phyloP scores from a whole-genome alignment of 805 yeast species.

The Candida sphagnicola region DNA sequence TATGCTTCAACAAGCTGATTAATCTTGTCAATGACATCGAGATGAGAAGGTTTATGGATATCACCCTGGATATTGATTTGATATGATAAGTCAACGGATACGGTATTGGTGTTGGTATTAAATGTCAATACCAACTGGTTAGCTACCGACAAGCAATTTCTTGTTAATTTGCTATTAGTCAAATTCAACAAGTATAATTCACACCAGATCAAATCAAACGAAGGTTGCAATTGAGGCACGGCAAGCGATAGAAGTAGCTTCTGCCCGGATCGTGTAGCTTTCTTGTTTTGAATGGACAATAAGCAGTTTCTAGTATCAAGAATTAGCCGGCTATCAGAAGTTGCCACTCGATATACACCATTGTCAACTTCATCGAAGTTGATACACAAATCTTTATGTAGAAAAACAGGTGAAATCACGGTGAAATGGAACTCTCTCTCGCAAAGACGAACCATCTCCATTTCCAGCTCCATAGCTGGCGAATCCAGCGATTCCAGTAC shows the following conservation, averaged over 20 bases:
- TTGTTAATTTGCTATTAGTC: background rate
- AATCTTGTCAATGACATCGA: conserved; percentile 14
- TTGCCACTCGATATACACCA: conserved; percentile 7
- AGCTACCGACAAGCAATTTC: conserved; percentile 5
- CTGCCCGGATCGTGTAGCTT: conserved; percentile 1
- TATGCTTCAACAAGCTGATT: conserved; percentile 5
- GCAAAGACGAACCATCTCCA: conserved; percentile 5
- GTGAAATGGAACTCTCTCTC: conserved; percentile 8
- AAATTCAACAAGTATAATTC: conserved; percentile 7
- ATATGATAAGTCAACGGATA: conserved; percentile 12
- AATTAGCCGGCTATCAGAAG: conserved; percentile 13
- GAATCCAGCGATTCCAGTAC: too few species aligned
- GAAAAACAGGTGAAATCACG: conserved; percentile 9
- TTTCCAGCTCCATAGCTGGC: background rate
- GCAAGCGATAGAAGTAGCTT: background rate
- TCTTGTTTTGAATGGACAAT: conserved; percentile 3
- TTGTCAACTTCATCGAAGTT: background rate
- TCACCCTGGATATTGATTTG: conserved; percentile 13
- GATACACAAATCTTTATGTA: conserved; percentile 4
- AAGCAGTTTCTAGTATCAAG: conserved; percentile 6
- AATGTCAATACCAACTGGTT: conserved; percentile 10
- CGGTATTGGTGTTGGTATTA: conserved; percentile 7
- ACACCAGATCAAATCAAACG: background rate
- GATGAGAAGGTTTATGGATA: conserved; percentile 15
- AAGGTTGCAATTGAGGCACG: background rate